phyloP scores from a whole-genome alignment of 1,139 yeast genomes.

The Lodderomyces orthopsilosis region DNA sequence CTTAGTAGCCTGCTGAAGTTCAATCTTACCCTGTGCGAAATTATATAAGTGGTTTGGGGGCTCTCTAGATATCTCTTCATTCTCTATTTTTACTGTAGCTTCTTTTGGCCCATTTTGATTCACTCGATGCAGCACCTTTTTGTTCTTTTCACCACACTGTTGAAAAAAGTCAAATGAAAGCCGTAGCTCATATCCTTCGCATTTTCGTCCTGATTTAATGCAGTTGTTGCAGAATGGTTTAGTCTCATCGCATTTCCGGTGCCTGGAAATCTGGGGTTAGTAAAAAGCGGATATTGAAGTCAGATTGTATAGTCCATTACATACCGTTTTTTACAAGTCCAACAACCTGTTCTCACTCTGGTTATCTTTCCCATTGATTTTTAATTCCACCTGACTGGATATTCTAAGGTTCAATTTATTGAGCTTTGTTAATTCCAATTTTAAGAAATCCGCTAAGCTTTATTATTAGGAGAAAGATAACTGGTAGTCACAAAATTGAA shows the following conservation, averaged over 20 bases:
- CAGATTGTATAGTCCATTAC: constrained; percentile 12
- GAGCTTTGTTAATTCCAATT: too few species aligned
- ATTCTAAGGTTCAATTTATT: not conserved
- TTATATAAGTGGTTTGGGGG: not conserved
- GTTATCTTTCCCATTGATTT: constrained; percentile 37
- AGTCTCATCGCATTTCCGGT: constrained; percentile 56
- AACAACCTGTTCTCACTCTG: constrained; percentile 51
- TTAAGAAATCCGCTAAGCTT: too few species aligned
- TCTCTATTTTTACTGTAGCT: not conserved
- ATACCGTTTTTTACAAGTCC: constrained; percentile 44
- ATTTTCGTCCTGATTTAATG: constrained; percentile 37
- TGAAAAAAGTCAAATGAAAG: constrained; percentile 50
- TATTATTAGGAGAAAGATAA: too few species aligned
- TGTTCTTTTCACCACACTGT: constrained; percentile 14
- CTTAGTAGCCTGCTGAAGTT: not conserved
- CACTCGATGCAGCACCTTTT: not conserved
- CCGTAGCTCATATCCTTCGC: constrained; percentile 50
- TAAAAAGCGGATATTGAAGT: constrained; percentile 2
- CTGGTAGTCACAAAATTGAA: too few species aligned
- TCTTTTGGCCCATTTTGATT: not conserved
- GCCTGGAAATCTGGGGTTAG: constrained; percentile 11
- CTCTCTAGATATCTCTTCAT: not conserved
- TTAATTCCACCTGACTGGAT: too few species aligned
- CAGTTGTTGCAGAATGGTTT: constrained; percentile 57
- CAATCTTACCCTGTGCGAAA: not conserved